A percentile compares a stretch with the other conserved stretches of the same genome.
These are phyloP conservation scores for Bipolaris sorokiniana DNA, from an alignment of 2,329 filamentous ascomycete genomes.

Conservation along the genomic window DNA sequence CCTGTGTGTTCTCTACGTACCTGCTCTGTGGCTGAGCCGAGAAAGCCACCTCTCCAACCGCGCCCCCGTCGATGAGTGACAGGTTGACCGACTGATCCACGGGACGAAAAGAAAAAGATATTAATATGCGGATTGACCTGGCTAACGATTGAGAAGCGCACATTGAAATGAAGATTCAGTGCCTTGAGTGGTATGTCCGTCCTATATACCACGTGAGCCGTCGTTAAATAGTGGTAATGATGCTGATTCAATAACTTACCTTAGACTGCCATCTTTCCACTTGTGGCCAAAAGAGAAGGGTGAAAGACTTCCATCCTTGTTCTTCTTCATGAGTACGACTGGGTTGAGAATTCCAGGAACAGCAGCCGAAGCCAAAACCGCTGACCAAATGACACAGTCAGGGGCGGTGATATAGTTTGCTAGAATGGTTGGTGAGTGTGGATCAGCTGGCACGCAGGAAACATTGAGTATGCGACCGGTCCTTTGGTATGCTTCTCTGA, in stretches of 20 bases:
- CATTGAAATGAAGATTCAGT: constrained; percentile 95
- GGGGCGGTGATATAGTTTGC: constrained; percentile 95
- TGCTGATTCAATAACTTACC: neutral
- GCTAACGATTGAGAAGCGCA: constrained; percentile 91
- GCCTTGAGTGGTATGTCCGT: constrained; percentile 96
- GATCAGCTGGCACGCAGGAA: constrained; percentile 92
- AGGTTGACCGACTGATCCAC: constrained; percentile 87
- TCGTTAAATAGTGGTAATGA: neutral
- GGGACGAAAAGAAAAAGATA: constrained; percentile 96
- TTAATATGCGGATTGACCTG: constrained; percentile 97
- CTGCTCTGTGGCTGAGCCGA: constrained; percentile 89
- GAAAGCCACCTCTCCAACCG: constrained; percentile 94
- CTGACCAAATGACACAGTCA: constrained; percentile 98
- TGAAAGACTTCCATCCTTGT: constrained; percentile 72
- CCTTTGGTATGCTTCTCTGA: constrained; percentile 90
- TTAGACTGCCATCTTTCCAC: constrained; percentile 95
- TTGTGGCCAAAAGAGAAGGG: constrained; percentile 98
- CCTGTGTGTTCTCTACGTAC: neutral
- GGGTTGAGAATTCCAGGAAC: constrained; percentile 96
- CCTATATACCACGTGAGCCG: constrained; percentile 44
- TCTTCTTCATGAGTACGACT: constrained; percentile 90
- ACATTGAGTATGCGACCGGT: constrained; percentile 96
- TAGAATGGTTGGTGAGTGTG: constrained; percentile 88
- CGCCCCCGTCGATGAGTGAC: constrained; percentile 92
- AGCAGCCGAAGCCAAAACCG: constrained; percentile 90